Evolutionary conservation across 2,329 filamentous ascomycete species (phyloP).

Genomic region (Neonectria hederae): DNA sequence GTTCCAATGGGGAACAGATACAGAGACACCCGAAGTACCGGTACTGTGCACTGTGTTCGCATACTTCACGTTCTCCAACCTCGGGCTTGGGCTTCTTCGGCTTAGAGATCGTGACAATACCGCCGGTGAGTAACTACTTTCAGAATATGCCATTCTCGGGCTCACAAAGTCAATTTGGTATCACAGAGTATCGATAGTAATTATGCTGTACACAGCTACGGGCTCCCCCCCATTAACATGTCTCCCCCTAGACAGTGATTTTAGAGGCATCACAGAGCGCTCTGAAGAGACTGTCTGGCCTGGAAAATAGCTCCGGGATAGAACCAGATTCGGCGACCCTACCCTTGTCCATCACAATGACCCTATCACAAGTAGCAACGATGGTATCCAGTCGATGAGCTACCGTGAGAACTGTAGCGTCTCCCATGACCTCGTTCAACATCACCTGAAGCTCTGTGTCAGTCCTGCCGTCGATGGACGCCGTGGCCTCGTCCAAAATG

Average conservation of each 20-base stretch:
- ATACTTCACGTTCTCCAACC: too few species aligned
- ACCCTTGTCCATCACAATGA: conserved; percentile 32
- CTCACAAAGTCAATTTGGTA: neutral
- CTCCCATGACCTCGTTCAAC: conserved; percentile 7
- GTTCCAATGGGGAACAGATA: too few species aligned
- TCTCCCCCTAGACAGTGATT: neutral
- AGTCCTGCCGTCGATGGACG: conserved; percentile 19
- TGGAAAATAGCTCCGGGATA: neutral
- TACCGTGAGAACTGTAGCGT: conserved; percentile 33
- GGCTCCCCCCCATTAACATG: neutral
- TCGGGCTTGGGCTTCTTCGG: neutral
- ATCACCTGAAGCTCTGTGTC: conserved; percentile 15
- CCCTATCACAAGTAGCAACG: conserved; percentile 31
- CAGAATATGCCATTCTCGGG: neutral
- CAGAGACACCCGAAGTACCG: too few species aligned
- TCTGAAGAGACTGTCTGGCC: neutral
- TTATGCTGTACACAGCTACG: neutral
- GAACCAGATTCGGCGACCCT: conserved; percentile 30
- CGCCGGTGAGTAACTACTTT: neutral
- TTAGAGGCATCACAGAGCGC: neutral
- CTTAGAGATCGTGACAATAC: neutral
- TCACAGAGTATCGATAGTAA: neutral
- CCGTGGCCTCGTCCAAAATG: conserved; percentile 18
- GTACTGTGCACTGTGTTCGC: neutral
- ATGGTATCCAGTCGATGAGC: conserved; percentile 35